A percentile compares a stretch with the other conserved stretches of the same genome.
Conservation (phyloP, 2,329 filamentous ascomycete species). For the Colletotrichum phormii region DNA sequence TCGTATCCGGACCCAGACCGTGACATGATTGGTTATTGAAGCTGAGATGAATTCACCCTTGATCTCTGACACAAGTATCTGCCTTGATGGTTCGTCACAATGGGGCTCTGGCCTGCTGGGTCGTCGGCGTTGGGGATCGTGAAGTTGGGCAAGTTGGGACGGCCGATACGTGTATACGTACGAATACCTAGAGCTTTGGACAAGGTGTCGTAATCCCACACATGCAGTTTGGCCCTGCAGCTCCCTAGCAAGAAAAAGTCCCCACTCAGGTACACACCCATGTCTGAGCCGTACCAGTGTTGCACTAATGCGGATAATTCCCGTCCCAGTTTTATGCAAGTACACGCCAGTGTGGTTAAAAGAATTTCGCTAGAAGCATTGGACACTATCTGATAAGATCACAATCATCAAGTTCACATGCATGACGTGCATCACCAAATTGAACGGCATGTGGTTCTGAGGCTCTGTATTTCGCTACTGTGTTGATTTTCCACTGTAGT, state of each 20-base stretch:
- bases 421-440: not conserved
- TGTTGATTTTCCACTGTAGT: constrained; percentile 35
- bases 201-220: constrained; percentile 47
- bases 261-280: not conserved
- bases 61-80: not conserved
- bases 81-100: not conserved
- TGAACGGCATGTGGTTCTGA: constrained; percentile 10
- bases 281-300: not conserved
- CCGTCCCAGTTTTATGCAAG: constrained; percentile 6
- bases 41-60: not conserved
- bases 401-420: not conserved
- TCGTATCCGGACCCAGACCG: constrained; percentile 83
- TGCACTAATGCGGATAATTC: constrained; percentile 14
- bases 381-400: not conserved
- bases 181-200: constrained; percentile 40
- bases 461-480: constrained; percentile 38
- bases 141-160: not conserved
- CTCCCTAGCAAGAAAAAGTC: constrained; percentile 4
- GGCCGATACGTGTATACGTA: not conserved
- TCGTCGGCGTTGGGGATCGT: constrained; percentile 1
- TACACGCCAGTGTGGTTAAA: not conserved
- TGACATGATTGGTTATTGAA: constrained; percentile 66
- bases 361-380: not conserved
- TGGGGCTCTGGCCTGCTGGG: not conserved
- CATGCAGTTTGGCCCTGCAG: constrained; percentile 22